Conservation (phyloP, 2,329 filamentous ascomycete genomes). For the Cladophialophora yegresii region DNA sequence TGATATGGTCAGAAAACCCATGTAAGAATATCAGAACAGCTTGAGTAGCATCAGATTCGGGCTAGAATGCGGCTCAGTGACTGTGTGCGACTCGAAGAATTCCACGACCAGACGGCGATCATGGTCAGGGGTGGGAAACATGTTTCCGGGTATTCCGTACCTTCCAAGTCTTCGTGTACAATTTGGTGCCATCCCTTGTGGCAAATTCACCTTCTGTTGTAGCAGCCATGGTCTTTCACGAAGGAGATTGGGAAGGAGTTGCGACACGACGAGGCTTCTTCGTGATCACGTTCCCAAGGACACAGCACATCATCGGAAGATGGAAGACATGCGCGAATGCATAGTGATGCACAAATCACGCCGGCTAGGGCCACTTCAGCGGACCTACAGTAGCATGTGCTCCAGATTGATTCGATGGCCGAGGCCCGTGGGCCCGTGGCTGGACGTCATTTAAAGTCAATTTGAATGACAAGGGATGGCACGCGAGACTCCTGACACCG, state of each 20-base stretch:
- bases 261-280: neutral
- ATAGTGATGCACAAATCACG: neutral
- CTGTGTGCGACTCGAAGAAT: neutral
- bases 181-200: slow-evolving; percentile 54
- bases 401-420: neutral
- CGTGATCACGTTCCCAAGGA: neutral
- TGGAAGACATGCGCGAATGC: neutral
- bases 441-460: neutral
- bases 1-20: slow-evolving; percentile 72
- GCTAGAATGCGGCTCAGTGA: slow-evolving; percentile 15
- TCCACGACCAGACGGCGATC: neutral
- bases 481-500: neutral
- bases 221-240: slow-evolving; percentile 29
- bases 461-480: neutral
- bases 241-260: neutral
- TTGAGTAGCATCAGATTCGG: slow-evolving; percentile 47
- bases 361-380: neutral
- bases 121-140: slow-evolving; percentile 2
- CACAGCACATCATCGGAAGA: neutral
- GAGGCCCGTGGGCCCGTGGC: neutral
- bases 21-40: slow-evolving; percentile 82
- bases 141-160: slow-evolving; percentile 42
- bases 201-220: slow-evolving; percentile 56
- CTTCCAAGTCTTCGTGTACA: slow-evolving; percentile 66
- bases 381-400: neutral